Evolutionary conservation across 176 grass and related monocot genomes (phyloP).

Genomic region (Lolium multiflorum): DNA sequence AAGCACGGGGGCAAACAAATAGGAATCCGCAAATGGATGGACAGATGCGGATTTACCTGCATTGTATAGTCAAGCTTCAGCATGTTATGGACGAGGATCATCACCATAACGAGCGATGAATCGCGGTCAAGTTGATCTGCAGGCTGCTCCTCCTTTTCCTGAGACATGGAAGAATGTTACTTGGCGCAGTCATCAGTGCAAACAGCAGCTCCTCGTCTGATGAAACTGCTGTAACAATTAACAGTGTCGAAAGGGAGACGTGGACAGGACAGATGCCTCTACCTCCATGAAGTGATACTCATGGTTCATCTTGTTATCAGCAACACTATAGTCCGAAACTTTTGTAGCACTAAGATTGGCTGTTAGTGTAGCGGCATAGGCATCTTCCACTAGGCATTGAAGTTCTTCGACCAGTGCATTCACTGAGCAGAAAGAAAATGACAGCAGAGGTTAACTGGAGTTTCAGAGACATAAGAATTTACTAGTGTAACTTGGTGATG

Average conservation of each 20-base stretch:
- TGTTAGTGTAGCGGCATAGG: conserved; percentile 33
- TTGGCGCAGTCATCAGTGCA: not conserved
- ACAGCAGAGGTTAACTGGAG: not conserved
- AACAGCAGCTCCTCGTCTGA: not conserved
- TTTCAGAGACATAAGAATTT: not conserved
- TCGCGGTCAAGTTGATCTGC: conserved; percentile 41
- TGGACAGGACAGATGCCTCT: not conserved
- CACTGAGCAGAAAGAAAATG: conserved; percentile 42
- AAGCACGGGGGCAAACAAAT: too few species aligned
- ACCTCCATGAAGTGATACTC: conserved; percentile 30
- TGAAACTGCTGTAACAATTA: not conserved
- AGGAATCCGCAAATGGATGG: too few species aligned
- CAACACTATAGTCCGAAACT: not conserved
- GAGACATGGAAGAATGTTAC: conserved; percentile 24
- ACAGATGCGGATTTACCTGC: too few species aligned
- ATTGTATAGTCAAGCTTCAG: conserved; percentile 76
- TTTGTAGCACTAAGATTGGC: conserved; percentile 37
- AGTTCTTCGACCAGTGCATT: conserved; percentile 60
- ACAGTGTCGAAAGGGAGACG: too few species aligned
- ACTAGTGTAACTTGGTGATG: not conserved
- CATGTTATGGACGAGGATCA: conserved; percentile 60
- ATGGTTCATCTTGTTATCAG: not conserved
- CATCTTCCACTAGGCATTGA: conserved; percentile 50
- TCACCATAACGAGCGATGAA: conserved; percentile 41
- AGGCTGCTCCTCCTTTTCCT: conserved; percentile 41